Evolutionary conservation across 1,284 basidiomycete species (phyloP), one percentile per base, ranked within the genome.

Genomic region (Austropuccinia psidii): DNA sequence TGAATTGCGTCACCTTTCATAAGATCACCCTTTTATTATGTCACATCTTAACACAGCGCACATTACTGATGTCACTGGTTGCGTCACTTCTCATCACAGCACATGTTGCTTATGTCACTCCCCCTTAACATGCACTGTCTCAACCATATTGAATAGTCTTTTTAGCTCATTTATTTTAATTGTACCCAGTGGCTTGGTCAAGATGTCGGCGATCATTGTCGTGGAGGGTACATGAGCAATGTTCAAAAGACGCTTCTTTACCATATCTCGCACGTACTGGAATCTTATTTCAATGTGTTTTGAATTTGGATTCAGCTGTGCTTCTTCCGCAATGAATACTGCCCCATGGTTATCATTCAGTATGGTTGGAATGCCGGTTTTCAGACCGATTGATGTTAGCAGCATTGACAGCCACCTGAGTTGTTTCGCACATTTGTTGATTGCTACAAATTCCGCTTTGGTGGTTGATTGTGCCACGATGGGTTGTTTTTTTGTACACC

Each of bases 361-460:
- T 1, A 61, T 45, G 1, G 5, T 21, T 3, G 58, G 58, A 24
- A 39, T 6, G 5, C 41, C 15, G 6, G 45, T 39, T 29, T 45
- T 13, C 27, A 61, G 41, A 4, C 13, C 1, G 2, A 61, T 6
- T 8, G 4, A 37, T 1, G n/a, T 39, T 6, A 52, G 21, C n/a
- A 66, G 27, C n/a, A 49, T 52, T 33, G 64, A 54, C 35, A 66
- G 19, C 64, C 64, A 66, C 24, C 49, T 9, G 11, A 66, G 13
- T n/a, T 66, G 45, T 21, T 65, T 65, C 1, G 62, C 45, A 21
- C 62, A 50, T 24, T 35, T 15, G 57, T 60, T 60, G 9, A 60
- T 60, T 3, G 41, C 39, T 1, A 64, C 21, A 64, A 45, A 43
- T 39, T 43, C 37, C n/a, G 58, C 58, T 24, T 39, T 37, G 9